These are phyloP conservation scores for Penicillium aurantiogriseum DNA, from an alignment of 2,329 filamentous ascomycete species.

Conservation along the genomic window DNA sequence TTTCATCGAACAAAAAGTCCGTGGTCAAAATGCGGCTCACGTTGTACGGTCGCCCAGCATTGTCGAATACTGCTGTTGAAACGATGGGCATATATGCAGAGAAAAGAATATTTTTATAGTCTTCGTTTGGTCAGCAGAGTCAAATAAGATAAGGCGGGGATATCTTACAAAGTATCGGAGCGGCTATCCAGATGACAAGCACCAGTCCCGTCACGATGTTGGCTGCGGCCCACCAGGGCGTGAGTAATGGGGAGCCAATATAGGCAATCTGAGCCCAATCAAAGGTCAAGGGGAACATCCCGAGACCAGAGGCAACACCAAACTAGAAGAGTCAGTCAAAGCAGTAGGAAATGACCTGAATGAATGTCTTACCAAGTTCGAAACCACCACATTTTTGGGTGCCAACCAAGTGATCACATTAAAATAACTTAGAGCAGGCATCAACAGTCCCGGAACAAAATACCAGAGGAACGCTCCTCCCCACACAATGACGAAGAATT, in stretches of 20 bases:
- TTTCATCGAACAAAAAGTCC: conserved; percentile 74
- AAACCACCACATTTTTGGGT: conserved; percentile 79
- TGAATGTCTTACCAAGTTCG: conserved; percentile 60
- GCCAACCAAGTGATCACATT: conserved; percentile 87
- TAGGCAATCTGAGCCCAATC: conserved; percentile 90
- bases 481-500: conserved; percentile 78
- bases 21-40: conserved; percentile 75
- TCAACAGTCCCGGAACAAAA: conserved; percentile 77
- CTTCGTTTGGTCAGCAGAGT: conserved; percentile 26
- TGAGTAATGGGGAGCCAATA: conserved; percentile 79
- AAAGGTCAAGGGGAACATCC: conserved; percentile 80
- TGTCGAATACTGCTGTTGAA: conserved; percentile 81
- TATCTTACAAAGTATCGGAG: conserved; percentile 65
- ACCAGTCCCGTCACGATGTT: conserved; percentile 79
- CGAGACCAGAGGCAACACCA: conserved; percentile 78
- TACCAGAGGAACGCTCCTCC: conserved; percentile 73
- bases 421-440: conserved; percentile 85
- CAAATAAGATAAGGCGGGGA: not conserved
- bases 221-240: conserved; percentile 82
- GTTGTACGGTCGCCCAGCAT: conserved; percentile 75
- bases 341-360: not conserved
- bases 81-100: conserved; percentile 85
- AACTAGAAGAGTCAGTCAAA: conserved; percentile 49
- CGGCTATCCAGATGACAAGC: conserved; percentile 80
- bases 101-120: conserved; percentile 76